These are phyloP conservation scores for Hibiscus syriacus DNA, from an alignment of 345 rosid genomes.

Conservation along the genomic window DNA sequence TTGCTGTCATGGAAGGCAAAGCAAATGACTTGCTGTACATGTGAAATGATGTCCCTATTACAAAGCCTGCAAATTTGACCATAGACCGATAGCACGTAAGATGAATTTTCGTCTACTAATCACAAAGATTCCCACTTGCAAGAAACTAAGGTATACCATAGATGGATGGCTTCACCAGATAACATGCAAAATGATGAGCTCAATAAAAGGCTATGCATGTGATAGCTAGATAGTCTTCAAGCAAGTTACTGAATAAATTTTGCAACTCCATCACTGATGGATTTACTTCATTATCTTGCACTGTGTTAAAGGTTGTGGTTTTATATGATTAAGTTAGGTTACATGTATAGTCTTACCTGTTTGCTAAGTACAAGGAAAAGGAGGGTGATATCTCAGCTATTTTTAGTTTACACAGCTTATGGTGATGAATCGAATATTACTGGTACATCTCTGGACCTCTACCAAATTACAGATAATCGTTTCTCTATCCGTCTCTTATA, in stretches of 20 bases:
- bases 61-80: slow-evolving; percentile 62
- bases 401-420: too few species aligned
- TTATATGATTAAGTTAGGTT: not conserved
- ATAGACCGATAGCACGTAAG: not conserved
- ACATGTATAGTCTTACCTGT: not conserved
- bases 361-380: not conserved
- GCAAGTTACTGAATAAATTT: not conserved
- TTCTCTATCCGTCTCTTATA: not conserved
- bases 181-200: not conserved
- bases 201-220: not conserved
- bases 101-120: not conserved
- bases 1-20: slow-evolving; percentile 93
- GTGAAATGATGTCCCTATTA: slow-evolving; percentile 89
- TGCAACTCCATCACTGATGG: not conserved
- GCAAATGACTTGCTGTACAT: slow-evolving; percentile 95
- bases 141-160: not conserved
- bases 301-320: not conserved
- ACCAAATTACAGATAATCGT: not conserved
- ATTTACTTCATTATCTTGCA: not conserved
- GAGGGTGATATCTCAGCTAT: not conserved
- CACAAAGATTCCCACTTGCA: not conserved
- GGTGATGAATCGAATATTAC: too few species aligned
- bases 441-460: too few species aligned
- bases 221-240: not conserved
- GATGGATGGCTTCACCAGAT: not conserved